Conservation (phyloP, 2,329 filamentous ascomycete species). For the Diaporthe vaccinii region DNA sequence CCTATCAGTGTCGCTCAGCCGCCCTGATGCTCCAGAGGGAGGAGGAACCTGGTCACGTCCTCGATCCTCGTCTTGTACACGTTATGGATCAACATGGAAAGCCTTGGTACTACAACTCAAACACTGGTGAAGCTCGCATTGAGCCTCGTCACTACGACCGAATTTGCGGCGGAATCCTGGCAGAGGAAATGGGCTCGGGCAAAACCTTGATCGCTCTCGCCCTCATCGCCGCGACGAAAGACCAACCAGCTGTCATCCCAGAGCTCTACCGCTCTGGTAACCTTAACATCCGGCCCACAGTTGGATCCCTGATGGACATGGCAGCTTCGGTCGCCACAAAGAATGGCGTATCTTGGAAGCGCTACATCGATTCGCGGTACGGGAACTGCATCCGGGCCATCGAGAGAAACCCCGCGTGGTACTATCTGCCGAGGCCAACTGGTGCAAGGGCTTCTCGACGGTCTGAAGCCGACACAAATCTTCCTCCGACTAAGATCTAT, state of each 20-base stretch:
- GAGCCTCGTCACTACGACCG: constrained; percentile 82
- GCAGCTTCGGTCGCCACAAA: constrained; percentile 77
- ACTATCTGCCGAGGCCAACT: constrained; percentile 65
- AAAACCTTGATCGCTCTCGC: constrained; percentile 91
- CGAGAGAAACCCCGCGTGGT: constrained; percentile 69
- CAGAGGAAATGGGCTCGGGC: constrained; percentile 85
- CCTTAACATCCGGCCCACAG: constrained; percentile 55
- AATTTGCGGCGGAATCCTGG: constrained; percentile 81
- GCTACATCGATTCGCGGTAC: constrained; percentile 69
- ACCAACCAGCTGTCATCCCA: constrained; percentile 76
- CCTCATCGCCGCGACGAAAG: constrained; percentile 80
- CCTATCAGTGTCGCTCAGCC: constrained; percentile 84
- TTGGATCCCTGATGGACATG: constrained; percentile 81
- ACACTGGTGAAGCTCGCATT: constrained; percentile 71
- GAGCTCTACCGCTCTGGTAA: constrained; percentile 65
- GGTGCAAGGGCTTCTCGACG: constrained; percentile 56
- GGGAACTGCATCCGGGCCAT: constrained; percentile 68
- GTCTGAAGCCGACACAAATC: constrained; percentile 43
- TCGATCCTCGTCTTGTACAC: constrained; percentile 80
- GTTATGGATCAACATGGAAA: constrained; percentile 71
- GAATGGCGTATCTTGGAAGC: constrained; percentile 78
- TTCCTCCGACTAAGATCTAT: constrained; percentile 64
- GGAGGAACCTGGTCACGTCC: constrained; percentile 69
- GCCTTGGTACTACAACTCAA: constrained; percentile 78
- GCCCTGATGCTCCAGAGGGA: constrained; percentile 90